Base-by-base conservation (phyloP, 1,139 yeast genomes). In the Hansenula anomala region DNA sequence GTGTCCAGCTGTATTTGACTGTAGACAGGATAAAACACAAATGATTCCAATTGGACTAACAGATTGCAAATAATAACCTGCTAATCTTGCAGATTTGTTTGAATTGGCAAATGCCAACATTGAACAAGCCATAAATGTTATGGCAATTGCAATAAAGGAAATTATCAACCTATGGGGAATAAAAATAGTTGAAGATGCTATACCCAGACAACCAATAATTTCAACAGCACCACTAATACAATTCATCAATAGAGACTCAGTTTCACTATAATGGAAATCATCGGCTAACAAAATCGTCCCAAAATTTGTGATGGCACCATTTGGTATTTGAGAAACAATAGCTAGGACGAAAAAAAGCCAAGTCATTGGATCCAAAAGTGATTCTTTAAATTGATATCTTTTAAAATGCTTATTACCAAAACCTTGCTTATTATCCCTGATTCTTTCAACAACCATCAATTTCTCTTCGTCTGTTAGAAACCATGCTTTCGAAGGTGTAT, bases 381-480 rank as follows among this genome's bases (percentile, higher is more conserved):
- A 69, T 48, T 70, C 75, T 46, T 54, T 58, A 32, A 78, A 63
- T 53, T 80, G 87, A 38, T 71, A 58, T 55, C 52, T 59, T 47
- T 80, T 78, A 58, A 75, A 73, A 36, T 67, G 64, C 41, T 61
- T 66, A 52, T 71, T 73, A 38, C 82, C 83, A 46, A 74, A 73
- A 20, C 84, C 85, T 53, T 66, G 70, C 40, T 67, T 62, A 48
- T 69, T 69, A 9, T 49, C 51, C 39, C 67, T 59, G 61, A 78
- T 73, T 41, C 75, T 64, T 36, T 75, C 71, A 28, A 76, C 66
- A 14, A 70, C 71, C 55, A 73, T 58, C 41, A 68, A 51, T 57
- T 71, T 73, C 46, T 80, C 85, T 32, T 67, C 63, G 12, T 66
- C 70, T 13, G 59, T 60, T 36, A 77, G 61, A 50, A 73, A 71